phyloP scores from a whole-genome alignment of 352 stramenopile species.

The Peronospora tabacina region DNA sequence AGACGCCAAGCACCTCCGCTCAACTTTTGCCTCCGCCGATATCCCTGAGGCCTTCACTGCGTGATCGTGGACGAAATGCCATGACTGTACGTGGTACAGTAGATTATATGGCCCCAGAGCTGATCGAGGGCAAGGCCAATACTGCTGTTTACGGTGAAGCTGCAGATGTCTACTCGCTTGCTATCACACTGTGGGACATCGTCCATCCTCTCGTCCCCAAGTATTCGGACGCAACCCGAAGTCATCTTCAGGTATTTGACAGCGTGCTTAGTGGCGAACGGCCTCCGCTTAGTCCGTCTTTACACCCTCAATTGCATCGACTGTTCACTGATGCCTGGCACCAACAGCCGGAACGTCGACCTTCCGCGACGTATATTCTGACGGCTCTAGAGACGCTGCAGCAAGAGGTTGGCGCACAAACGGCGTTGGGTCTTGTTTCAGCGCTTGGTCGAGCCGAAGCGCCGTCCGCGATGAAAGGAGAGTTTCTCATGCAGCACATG shows the following conservation, averaged over 20 bases:
- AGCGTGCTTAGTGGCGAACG: slow-evolving; percentile 50
- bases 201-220: slow-evolving; percentile 52
- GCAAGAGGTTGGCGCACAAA: slow-evolving; percentile 35
- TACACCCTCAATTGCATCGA: slow-evolving; percentile 36
- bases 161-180: slow-evolving; percentile 62
- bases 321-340: slow-evolving; percentile 52
- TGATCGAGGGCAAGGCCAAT: slow-evolving; percentile 69
- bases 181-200: slow-evolving; percentile 79
- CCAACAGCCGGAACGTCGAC: slow-evolving; percentile 37
- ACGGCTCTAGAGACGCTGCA: slow-evolving; percentile 43
- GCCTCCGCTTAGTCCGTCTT: slow-evolving; percentile 30
- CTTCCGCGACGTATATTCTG: slow-evolving; percentile 44
- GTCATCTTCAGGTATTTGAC: slow-evolving; percentile 67
- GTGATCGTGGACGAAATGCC: slow-evolving; percentile 25
- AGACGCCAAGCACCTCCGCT: slow-evolving; percentile 15
- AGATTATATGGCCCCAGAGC: slow-evolving; percentile 78
- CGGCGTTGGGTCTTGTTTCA: slow-evolving; percentile 29
- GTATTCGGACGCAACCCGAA: slow-evolving; percentile 48
- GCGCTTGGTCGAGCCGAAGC: slow-evolving; percentile 23
- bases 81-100: slow-evolving; percentile 75
- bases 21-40: slow-evolving; percentile 13
- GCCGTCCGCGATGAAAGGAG: slow-evolving; percentile 32
- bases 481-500: slow-evolving; percentile 57
- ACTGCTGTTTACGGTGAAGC: slow-evolving; percentile 59
- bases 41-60: slow-evolving; percentile 23